A percentile compares a stretch with the other conserved stretches of the same genome.
Conservation (phyloP, 164 flowering plant species). For the Taxillus chinensis region DNA sequence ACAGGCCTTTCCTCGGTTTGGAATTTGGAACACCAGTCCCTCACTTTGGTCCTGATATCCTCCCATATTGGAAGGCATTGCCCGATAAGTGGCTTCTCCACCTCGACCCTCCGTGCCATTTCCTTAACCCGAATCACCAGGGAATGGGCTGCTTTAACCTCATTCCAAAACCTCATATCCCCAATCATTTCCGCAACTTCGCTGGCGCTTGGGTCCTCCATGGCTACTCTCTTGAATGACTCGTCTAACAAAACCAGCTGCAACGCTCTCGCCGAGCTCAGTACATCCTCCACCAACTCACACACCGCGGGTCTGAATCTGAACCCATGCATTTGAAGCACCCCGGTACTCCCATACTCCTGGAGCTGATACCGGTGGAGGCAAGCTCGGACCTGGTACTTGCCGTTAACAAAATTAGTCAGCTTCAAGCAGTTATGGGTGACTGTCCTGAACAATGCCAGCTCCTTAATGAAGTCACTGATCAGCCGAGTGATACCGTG, state of each 20-base stretch:
- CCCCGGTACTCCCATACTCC: slow-evolving; percentile 50
- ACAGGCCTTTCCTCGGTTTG: neutral
- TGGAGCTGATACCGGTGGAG: slow-evolving; percentile 66
- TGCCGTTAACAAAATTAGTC: slow-evolving; percentile 49
- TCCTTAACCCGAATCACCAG: neutral
- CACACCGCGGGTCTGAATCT: slow-evolving; percentile 6
- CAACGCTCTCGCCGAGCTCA: neutral
- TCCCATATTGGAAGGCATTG: neutral
- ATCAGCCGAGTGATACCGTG: slow-evolving; percentile 66
- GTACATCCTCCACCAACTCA: neutral
- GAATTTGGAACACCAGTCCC: neutral
- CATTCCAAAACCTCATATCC: neutral
- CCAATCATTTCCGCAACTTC: neutral
- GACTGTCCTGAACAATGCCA: slow-evolving; percentile 49
- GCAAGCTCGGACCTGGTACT: slow-evolving; percentile 40
- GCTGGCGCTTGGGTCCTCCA: neutral
- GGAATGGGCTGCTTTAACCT: neutral
- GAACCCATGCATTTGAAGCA: slow-evolving; percentile 35
- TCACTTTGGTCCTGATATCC: neutral
- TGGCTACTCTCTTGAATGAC: neutral
- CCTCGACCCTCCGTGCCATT: neutral
- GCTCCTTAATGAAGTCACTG: slow-evolving; percentile 66
- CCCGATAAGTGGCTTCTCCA: neutral
- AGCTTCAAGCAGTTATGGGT: slow-evolving; percentile 53
- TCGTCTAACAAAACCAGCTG: neutral